Conservation (phyloP, 495 filamentous ascomycete species). For the Neurospora sp. region DNA sequence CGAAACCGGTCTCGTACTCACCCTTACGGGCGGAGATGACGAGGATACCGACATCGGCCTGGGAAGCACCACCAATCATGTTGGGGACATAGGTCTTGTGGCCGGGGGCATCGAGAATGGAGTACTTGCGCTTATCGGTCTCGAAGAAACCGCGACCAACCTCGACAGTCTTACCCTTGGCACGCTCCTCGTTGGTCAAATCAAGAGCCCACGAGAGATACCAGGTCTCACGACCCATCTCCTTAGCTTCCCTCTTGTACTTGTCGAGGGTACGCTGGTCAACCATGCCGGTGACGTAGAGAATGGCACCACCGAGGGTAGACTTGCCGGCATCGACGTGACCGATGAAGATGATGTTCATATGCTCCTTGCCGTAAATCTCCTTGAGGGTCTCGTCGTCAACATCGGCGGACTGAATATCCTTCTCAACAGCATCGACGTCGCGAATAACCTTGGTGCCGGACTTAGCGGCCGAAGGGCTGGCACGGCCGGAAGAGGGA, state of each 20-base stretch:
- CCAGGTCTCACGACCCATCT: slow-evolving; percentile 92
- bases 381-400: slow-evolving; percentile 87
- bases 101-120: slow-evolving; percentile 90
- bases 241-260: slow-evolving; percentile 92
- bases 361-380: slow-evolving; percentile 97
- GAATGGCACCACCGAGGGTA: slow-evolving; percentile 83
- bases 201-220: slow-evolving; percentile 97
- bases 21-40: slow-evolving; percentile 97
- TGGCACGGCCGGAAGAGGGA: slow-evolving; percentile 68
- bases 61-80: slow-evolving; percentile 92
- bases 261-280: slow-evolving; percentile 98
- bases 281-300: slow-evolving; percentile 95
- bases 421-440: slow-evolving; percentile 74
- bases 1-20: slow-evolving; percentile 99
- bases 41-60: slow-evolving; percentile 90
- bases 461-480: slow-evolving; percentile 47
- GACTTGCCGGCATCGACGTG: slow-evolving; percentile 98
- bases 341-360: slow-evolving; percentile 97
- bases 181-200: slow-evolving; percentile 87
- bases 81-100: slow-evolving; percentile 94
- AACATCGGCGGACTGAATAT: slow-evolving; percentile 71
- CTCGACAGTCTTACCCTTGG: slow-evolving; percentile 98
- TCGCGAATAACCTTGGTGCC: slow-evolving; percentile 51
- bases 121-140: slow-evolving; percentile 78
- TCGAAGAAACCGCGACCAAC: slow-evolving; percentile 96